Evolutionary conservation across 2,329 filamentous ascomycete species (phyloP).

Genomic region (Calycina herbarum): DNA sequence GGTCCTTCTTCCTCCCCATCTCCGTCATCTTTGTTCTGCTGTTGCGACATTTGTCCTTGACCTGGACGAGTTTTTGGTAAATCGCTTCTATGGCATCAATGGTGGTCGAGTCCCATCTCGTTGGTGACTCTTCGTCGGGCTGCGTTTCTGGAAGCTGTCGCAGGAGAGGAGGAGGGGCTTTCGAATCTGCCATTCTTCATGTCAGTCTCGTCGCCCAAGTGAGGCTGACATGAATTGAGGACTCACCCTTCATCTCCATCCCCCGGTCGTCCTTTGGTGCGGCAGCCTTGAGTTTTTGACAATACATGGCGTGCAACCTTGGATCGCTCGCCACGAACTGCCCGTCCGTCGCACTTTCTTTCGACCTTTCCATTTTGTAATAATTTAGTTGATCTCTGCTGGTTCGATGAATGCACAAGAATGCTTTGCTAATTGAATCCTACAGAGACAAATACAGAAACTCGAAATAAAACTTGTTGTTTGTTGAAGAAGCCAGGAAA

Average conservation of each 20-base stretch:
- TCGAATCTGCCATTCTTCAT: neutral
- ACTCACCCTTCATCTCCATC: neutral
- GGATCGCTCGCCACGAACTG: neutral
- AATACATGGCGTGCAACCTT: neutral
- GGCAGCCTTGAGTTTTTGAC: neutral
- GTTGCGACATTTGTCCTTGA: neutral
- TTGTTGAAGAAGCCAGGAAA: neutral
- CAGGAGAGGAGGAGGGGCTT: neutral
- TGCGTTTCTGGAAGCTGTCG: neutral
- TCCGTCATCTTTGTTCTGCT: neutral
- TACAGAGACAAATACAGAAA: neutral
- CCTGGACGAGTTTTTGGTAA: neutral
- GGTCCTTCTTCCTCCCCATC: neutral
- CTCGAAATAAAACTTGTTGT: neutral
- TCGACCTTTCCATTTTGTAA: neutral
- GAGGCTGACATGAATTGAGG: neutral
- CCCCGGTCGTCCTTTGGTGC: neutral
- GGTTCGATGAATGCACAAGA: neutral
- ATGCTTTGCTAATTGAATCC: neutral
- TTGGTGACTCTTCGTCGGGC: neutral
- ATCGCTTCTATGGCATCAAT: neutral
- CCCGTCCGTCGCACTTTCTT: neutral
- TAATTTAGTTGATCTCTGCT: neutral
- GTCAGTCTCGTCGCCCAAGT: neutral
- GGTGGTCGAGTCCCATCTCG: neutral